Evolutionary conservation across 1,139 yeast species (phyloP), one percentile per base, ranked within the genome.

Genomic region (Blastobotrys illinoisensis): DNA sequence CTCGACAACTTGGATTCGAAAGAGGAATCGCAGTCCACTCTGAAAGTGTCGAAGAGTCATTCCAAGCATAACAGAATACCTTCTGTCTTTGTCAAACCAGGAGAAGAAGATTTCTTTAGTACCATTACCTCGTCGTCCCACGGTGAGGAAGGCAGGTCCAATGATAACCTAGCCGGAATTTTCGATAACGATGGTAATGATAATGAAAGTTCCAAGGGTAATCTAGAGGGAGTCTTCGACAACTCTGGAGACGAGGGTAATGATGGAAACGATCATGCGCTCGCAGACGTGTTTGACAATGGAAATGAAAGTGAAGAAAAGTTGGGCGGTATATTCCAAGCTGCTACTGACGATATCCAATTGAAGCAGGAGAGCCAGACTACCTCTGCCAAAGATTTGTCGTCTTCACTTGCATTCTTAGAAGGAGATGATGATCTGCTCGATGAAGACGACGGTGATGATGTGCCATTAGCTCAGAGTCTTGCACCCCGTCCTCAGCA

Each of bases 341-440:
- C 53, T 16, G 60, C 51, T 19, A 49, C 48, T 6, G 52, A 53
- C 1, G 57, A 57, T 43, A 44, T 50, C 14, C 43, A 24, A 44
- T 43, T 5, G 47, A 49, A 50, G 47, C 49, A 14, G 44, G 36
- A 16, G 46, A 47, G 14, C 36, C 48, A 13, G 3, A 16, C 16
- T 32, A 14, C 40, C 3, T 14, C 16, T 16, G 7, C 40, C 20
- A 28, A 32, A 21, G 60, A 59, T 21, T 52, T 58, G n/a, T 53
- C 62, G 4, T 48, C 57, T 43, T 56, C 66, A 4, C 62, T 76
- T 47, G 74, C 76, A 9, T 74, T 78, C 56, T 62, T 76, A 61
- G 79, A 74, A n/a, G 69, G 74, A 50, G 85, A 80, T 54, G 82
- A 79, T 52, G 65, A 62, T 28, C 51, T 60, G 23, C 65, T 60